Percentiles rank a stretch among this genome's conserved stretches.
phyloP scores from a whole-genome alignment of 2,329 filamentous ascomycete species.

The Cytospora mali region DNA sequence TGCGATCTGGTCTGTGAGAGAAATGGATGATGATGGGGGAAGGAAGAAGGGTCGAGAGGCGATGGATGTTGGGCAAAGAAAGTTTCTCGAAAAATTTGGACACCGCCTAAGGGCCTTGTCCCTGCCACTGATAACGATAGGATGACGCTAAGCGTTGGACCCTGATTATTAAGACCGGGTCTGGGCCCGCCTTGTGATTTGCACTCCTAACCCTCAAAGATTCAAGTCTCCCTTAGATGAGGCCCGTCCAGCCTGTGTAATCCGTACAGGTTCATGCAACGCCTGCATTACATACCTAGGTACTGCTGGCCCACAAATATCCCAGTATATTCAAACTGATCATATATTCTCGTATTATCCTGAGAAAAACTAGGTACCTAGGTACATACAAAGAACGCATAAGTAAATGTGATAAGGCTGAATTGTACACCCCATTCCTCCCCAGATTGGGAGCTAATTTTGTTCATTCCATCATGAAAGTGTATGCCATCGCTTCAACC shows the following conservation, averaged over 20 bases:
- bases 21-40: conserved; percentile 24
- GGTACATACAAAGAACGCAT: conserved; percentile 19
- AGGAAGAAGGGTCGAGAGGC: conserved; percentile 26
- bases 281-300: neutral
- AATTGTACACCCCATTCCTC: conserved; percentile 16
- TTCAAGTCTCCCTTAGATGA: too few species aligned
- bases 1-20: conserved; percentile 30
- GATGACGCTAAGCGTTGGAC: conserved; percentile 11
- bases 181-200: neutral
- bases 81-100: conserved; percentile 8
- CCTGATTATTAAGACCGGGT: neutral
- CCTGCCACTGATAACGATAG: conserved; percentile 1
- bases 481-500: conserved; percentile 1
- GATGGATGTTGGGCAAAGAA: conserved; percentile 12
- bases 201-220: too few species aligned
- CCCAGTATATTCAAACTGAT: neutral
- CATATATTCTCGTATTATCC: neutral
- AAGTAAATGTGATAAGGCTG: conserved; percentile 4
- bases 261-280: too few species aligned
- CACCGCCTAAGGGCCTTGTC: neutral
- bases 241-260: too few species aligned
- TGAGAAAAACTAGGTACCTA: too few species aligned
- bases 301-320: neutral
- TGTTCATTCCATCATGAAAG: conserved; percentile 25
- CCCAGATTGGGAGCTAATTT: conserved; percentile 9